These are phyloP conservation scores for Millerago galiae DNA, from an alignment of 805 yeast species.

Conservation along the genomic window DNA sequence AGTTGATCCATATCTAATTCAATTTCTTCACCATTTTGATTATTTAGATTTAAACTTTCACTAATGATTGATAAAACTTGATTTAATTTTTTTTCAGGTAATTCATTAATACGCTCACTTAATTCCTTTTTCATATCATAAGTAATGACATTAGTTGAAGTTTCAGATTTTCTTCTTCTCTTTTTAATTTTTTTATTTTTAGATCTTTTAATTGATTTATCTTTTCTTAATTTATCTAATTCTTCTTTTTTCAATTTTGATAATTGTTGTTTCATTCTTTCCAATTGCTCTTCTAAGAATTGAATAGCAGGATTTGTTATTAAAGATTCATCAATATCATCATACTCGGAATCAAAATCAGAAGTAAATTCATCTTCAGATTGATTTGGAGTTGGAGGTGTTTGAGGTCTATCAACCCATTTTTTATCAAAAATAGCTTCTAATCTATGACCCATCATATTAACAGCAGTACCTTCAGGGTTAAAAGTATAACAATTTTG, in stretches of 20 bases:
- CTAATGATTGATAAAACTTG: slow-evolving; percentile 81
- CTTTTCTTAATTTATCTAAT: slow-evolving; percentile 58
- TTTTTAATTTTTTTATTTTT: slow-evolving; percentile 31
- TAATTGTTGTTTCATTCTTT: slow-evolving; percentile 79
- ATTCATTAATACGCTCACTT: slow-evolving; percentile 72
- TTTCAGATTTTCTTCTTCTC: slow-evolving; percentile 24
- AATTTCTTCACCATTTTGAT: slow-evolving; percentile 76
- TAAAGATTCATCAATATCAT: slow-evolving; percentile 52
- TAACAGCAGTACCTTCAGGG: slow-evolving; percentile 96
- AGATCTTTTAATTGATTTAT: slow-evolving; percentile 38
- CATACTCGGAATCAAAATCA: slow-evolving; percentile 44
- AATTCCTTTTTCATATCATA: slow-evolving; percentile 96
- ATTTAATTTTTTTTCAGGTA: slow-evolving; percentile 74
- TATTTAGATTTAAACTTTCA: slow-evolving; percentile 58
- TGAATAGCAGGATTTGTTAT: slow-evolving; percentile 87
- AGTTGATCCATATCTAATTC: slow-evolving; percentile 94
- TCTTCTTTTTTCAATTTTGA: slow-evolving; percentile 76
- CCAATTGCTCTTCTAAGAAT: slow-evolving; percentile 79
- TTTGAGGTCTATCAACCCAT: slow-evolving; percentile 82
- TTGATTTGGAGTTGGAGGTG: slow-evolving; percentile 33
- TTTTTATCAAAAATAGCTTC: slow-evolving; percentile 81
- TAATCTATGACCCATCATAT: slow-evolving; percentile 88
- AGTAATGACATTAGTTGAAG: slow-evolving; percentile 45
- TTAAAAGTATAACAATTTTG: slow-evolving; percentile 86
- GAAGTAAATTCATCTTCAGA: slow-evolving; percentile 29